These are phyloP conservation scores for Aureobasidium sp. DNA, from an alignment of 2,329 filamentous ascomycete genomes.

Conservation along the genomic window DNA sequence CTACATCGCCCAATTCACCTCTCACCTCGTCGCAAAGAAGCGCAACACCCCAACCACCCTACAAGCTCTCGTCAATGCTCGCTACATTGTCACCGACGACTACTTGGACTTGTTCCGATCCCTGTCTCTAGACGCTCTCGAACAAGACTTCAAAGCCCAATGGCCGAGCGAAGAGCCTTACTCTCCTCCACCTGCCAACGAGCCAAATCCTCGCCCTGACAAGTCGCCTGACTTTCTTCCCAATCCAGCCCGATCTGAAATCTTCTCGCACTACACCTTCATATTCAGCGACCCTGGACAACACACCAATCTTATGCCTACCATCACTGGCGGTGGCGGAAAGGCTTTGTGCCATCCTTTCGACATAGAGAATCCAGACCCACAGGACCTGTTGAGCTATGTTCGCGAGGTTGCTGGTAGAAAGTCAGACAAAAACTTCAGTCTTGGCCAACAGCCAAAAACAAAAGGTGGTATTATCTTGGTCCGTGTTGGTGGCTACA, in stretches of 20 bases:
- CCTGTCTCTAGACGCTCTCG: conserved; percentile 44
- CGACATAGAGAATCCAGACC: conserved; percentile 54
- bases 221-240: conserved; percentile 64
- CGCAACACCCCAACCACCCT: conserved; percentile 83
- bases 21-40: conserved; percentile 83
- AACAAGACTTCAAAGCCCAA: conserved; percentile 67
- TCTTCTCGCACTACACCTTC: conserved; percentile 86
- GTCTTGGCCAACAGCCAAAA: conserved; percentile 25
- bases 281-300: conserved; percentile 75
- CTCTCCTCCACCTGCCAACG: conserved; percentile 67
- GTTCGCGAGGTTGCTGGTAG: conserved; percentile 69
- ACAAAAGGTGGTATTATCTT: conserved; percentile 59
- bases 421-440: conserved; percentile 46
- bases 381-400: conserved; percentile 68
- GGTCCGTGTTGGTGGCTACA: conserved; percentile 59
- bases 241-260: conserved; percentile 54
- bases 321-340: conserved; percentile 72
- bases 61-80: conserved; percentile 76
- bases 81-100: conserved; percentile 64
- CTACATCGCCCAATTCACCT: conserved; percentile 65
- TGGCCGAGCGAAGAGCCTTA: conserved; percentile 72
- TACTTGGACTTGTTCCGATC: conserved; percentile 49
- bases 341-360: conserved; percentile 68
- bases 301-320: conserved; percentile 65
- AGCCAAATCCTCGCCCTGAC: conserved; percentile 56